These are phyloP conservation scores for Tuber calosporum DNA, from an alignment of 495 filamentous ascomycete species.

Conservation along the genomic window DNA sequence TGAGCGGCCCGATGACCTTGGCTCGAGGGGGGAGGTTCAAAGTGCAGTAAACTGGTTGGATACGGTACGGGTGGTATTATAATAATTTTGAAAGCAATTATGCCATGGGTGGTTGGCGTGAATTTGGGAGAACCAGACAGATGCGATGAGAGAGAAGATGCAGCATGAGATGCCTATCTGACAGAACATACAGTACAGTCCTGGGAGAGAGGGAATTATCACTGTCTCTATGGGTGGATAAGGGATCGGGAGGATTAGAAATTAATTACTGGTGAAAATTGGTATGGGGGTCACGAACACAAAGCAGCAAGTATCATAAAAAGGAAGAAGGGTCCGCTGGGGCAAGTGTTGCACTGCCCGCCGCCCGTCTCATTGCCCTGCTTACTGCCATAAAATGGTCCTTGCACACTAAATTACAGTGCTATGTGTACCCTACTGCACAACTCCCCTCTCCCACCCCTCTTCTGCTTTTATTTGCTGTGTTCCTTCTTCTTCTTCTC, in stretches of 20 bases:
- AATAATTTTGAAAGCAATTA: not conserved
- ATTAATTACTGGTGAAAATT: not conserved
- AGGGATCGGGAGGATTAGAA: not conserved
- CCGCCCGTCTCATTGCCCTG: slow-evolving; percentile 14
- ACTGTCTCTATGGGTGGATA: slow-evolving; percentile 6
- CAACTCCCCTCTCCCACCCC: slow-evolving; percentile 23
- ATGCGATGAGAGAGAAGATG: not conserved
- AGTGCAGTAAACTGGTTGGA: not conserved
- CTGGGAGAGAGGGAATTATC: slow-evolving; percentile 9
- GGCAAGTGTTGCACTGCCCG: slow-evolving; percentile 27
- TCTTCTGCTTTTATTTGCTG: slow-evolving; percentile 28
- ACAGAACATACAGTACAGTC: not conserved
- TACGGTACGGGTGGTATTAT: too few relatives aligned
- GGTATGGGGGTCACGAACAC: not conserved
- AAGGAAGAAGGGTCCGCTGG: slow-evolving; percentile 2
- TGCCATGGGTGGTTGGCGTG: not conserved
- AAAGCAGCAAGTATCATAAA: not conserved
- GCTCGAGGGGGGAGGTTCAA: not conserved
- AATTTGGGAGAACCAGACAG: not conserved
- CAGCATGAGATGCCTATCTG: not conserved
- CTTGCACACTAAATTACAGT: slow-evolving; percentile 16
- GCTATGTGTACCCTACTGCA: not conserved
- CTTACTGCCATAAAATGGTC: slow-evolving; percentile 13
- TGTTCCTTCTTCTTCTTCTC: not conserved
- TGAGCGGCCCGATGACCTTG: not conserved